Evolutionary conservation across 2,329 filamentous ascomycete genomes (phyloP).

Genomic region (Colletotrichum incanum): DNA sequence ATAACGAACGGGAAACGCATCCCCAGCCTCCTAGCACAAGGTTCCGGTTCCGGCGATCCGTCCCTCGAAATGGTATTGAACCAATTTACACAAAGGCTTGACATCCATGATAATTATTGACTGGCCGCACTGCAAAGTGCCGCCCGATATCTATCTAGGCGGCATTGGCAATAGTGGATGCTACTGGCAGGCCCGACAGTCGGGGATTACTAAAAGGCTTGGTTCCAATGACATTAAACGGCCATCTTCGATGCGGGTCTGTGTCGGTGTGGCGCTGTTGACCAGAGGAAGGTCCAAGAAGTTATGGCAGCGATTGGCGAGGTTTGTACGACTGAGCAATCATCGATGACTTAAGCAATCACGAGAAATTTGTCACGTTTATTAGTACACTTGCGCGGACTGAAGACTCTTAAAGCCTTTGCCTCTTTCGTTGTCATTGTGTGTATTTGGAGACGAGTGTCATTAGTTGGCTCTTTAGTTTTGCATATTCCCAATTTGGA

Average conservation of each 20-base stretch:
- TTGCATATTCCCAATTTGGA: background rate
- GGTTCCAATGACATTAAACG: background rate
- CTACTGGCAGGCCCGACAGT: background rate
- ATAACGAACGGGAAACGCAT: constrained; percentile 36
- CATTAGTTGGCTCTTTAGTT: background rate
- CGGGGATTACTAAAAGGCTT: background rate
- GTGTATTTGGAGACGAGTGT: background rate
- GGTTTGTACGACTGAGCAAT: background rate
- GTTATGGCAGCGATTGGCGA: background rate
- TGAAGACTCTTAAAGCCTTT: background rate
- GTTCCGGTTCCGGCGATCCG: constrained; percentile 41
- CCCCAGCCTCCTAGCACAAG: constrained; percentile 20
- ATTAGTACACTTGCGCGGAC: background rate
- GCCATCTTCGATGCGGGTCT: background rate
- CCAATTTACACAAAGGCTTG: constrained; percentile 12
- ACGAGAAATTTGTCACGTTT: background rate
- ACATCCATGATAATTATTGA: background rate
- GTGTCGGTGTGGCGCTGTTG: background rate
- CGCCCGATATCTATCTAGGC: background rate
- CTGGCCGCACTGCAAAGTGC: background rate
- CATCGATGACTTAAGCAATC: background rate
- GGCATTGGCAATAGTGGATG: background rate
- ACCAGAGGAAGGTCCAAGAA: constrained; percentile 1
- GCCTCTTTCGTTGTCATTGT: background rate
- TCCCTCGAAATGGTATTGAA: background rate